Evolutionary conservation across 106 monocot species (phyloP).

Genomic region (Dendrobium catenatum): DNA sequence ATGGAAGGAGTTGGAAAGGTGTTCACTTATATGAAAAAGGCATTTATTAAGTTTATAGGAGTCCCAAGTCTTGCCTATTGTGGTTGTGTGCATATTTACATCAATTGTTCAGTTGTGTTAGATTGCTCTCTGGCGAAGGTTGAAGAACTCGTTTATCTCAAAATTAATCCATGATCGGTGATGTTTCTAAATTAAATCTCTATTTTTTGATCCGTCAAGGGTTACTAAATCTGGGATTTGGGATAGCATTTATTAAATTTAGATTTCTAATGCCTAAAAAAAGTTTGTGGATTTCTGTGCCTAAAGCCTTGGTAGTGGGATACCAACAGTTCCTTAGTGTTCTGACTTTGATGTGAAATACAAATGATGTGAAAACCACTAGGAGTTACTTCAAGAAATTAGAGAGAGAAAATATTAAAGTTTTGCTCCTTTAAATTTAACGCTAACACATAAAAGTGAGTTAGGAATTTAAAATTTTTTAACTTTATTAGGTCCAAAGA

Average conservation of each 20-base stretch:
- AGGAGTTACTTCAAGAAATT: too few species aligned
- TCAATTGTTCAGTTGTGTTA: not conserved
- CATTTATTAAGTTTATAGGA: not conserved
- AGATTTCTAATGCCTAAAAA: not conserved
- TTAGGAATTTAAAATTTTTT: too few species aligned
- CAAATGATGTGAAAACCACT: too few species aligned
- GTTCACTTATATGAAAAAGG: not conserved
- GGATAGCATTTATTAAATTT: not conserved
- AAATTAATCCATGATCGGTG: not conserved
- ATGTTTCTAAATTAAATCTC: not conserved
- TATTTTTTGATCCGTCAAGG: not conserved
- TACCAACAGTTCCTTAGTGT: not conserved
- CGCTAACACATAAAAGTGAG: too few species aligned
- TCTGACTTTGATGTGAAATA: too few species aligned
- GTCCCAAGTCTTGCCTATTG: not conserved
- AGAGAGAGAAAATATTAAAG: too few species aligned
- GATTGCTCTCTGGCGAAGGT: not conserved
- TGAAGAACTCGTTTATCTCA: not conserved
- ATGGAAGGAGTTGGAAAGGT: not conserved
- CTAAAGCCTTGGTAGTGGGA: not conserved
- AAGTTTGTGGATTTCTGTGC: not conserved
- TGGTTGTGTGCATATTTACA: not conserved
- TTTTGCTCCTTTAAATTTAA: too few species aligned
- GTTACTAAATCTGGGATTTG: not conserved
- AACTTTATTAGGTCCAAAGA: too few species aligned